These are phyloP conservation scores for Gentiana straminea DNA, from an alignment of 257 asterid genomes.

Conservation along the genomic window DNA sequence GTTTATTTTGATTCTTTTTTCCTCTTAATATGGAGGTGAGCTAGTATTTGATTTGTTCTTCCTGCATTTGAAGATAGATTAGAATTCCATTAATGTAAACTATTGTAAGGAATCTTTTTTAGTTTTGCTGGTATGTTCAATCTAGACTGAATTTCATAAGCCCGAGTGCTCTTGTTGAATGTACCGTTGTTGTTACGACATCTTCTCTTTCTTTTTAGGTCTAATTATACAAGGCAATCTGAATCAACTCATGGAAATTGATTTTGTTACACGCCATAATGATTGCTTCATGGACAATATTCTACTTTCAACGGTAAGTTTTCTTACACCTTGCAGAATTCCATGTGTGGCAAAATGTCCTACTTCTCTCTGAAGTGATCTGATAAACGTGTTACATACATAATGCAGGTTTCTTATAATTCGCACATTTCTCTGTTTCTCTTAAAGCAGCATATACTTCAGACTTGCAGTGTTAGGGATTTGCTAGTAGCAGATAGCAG, in stretches of 20 bases:
- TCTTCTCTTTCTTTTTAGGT: constrained; percentile 28
- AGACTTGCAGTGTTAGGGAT: too few relatives aligned
- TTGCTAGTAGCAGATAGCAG: too few relatives aligned
- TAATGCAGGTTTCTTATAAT: constrained; percentile 88
- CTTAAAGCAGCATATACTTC: too few relatives aligned
- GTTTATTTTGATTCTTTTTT: too few relatives aligned
- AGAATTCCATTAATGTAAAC: too few relatives aligned
- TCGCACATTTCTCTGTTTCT: constrained; percentile 38
- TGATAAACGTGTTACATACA: constrained; percentile 1
- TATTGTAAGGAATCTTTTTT: constrained; percentile 21
- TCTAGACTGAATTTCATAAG: not conserved
- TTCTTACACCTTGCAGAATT: too few relatives aligned
- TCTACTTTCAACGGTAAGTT: constrained; percentile 87
- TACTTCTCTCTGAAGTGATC: not conserved
- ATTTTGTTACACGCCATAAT: constrained; percentile 74
- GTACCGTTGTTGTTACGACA: not conserved
- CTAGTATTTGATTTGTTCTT: too few relatives aligned
- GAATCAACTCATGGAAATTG: constrained; percentile 49
- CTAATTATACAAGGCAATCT: constrained; percentile 76
- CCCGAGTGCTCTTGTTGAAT: not conserved
- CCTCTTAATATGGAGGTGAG: too few relatives aligned
- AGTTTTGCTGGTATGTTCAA: constrained; percentile 69
- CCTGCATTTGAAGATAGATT: too few relatives aligned
- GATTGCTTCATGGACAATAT: constrained; percentile 80
- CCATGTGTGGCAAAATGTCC: too few relatives aligned